Conservation (phyloP, 352 stramenopile species). For the Globisporangium recalcitrans region DNA sequence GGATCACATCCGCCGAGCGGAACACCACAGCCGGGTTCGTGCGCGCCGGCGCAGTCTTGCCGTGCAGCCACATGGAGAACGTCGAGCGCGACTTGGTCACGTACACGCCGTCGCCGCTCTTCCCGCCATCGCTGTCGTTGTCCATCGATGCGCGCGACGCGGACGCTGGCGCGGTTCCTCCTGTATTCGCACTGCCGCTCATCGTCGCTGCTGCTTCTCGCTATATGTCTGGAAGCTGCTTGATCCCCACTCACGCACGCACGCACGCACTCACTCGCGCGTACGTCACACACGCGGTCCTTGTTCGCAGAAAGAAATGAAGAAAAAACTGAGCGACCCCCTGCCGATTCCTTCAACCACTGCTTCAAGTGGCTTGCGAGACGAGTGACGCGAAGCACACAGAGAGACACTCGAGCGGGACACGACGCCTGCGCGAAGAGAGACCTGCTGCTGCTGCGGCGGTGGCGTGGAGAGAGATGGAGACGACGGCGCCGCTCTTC, state of each 20-base stretch:
- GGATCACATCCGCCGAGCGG: conserved; percentile 77
- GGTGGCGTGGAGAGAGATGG: too few relatives aligned
- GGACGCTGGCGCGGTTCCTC: not conserved
- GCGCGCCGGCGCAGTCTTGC: conserved; percentile 54
- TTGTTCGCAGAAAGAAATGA: not conserved
- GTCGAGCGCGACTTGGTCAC: conserved; percentile 82
- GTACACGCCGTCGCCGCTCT: conserved; percentile 64
- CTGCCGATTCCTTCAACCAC: not conserved
- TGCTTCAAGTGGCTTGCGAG: not conserved
- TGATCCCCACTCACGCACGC: not conserved
- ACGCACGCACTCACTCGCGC: conserved; percentile 4
- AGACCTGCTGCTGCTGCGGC: too few relatives aligned
- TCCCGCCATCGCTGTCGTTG: conserved; percentile 14
- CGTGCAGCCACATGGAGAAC: conserved; percentile 83
- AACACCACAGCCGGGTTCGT: conserved; percentile 58
- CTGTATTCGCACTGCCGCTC: conserved; percentile 5
- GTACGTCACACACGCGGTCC: not conserved
- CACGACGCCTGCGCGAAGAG: too few relatives aligned
- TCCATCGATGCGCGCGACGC: conserved; percentile 10
- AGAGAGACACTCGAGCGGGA: too few relatives aligned
- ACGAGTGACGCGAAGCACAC: not conserved
- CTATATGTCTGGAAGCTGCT: not conserved
- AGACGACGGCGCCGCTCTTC: too few relatives aligned
- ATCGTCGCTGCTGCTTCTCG: not conserved
- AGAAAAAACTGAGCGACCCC: not conserved